phyloP scores from a whole-genome alignment of 164 flowering plant species.

The Annona cherimola region DNA sequence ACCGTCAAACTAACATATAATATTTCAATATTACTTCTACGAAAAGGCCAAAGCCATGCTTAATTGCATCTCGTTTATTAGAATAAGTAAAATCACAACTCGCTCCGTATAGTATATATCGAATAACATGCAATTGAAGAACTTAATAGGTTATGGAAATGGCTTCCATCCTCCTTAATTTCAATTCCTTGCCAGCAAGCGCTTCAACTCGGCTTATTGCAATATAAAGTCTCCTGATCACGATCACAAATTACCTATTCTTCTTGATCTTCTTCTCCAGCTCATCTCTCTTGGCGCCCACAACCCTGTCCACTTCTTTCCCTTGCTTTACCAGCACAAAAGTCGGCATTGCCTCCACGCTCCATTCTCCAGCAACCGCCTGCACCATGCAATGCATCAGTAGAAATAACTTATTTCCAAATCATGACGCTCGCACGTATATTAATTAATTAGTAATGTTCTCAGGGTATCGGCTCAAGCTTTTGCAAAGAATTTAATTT shows the following conservation, averaged over 20 bases:
- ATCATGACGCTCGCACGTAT: not conserved
- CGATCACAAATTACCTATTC: slow-evolving; percentile 10
- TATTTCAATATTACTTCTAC: too few species aligned
- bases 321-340: slow-evolving; percentile 70
- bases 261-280: slow-evolving; percentile 48
- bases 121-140: too few species aligned
- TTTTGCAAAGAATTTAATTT: not conserved
- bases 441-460: not conserved
- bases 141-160: too few species aligned
- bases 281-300: slow-evolving; percentile 74
- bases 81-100: too few species aligned
- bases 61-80: too few species aligned
- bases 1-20: too few species aligned
- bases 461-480: not conserved
- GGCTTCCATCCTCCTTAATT: too few species aligned
- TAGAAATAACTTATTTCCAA: not conserved
- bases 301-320: slow-evolving; percentile 59
- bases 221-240: too few species aligned
- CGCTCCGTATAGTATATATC: too few species aligned
- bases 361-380: slow-evolving; percentile 61
- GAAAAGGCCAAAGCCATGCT: too few species aligned
- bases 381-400: slow-evolving; percentile 5
- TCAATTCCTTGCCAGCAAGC: too few species aligned
- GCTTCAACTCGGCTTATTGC: too few species aligned
- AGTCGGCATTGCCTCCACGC: slow-evolving; percentile 78